Evolutionary conservation across 257 asterid genomes (phyloP).

Genomic region (Capsicum baccatum): DNA sequence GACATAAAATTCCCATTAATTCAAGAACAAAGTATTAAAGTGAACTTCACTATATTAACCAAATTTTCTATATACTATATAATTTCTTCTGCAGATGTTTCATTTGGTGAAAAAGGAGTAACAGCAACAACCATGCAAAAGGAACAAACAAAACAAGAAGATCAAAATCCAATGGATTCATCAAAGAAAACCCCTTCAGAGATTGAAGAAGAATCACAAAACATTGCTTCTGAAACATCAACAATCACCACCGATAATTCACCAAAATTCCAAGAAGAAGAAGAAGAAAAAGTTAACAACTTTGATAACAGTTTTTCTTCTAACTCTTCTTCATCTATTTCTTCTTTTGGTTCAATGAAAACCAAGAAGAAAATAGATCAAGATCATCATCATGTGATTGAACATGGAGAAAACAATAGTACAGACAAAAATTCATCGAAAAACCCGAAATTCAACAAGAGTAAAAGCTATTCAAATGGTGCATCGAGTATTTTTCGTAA

Average conservation of each 20-base stretch:
- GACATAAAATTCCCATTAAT: not conserved
- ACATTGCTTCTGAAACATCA: conserved; percentile 45
- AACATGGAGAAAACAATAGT: conserved; percentile 21
- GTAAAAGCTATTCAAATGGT: conserved; percentile 50
- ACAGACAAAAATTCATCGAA: not conserved
- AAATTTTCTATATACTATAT: not conserved
- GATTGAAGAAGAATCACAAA: conserved; percentile 67
- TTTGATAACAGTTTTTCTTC: conserved; percentile 31
- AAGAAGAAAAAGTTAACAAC: conserved; percentile 32
- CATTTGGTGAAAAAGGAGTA: conserved; percentile 36
- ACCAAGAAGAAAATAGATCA: conserved; percentile 45
- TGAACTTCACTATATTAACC: not conserved
- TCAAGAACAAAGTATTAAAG: not conserved
- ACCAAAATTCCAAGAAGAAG: conserved; percentile 47
- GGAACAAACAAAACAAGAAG: conserved; percentile 42
- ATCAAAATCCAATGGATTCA: conserved; percentile 36
- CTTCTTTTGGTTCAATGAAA: conserved; percentile 13
- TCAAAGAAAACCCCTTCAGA: conserved; percentile 53
- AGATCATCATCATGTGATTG: not conserved
- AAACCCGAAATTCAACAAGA: conserved; percentile 40
- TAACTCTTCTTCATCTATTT: conserved; percentile 19
- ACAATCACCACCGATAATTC: conserved; percentile 65
- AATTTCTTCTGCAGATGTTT: conserved; percentile 28
- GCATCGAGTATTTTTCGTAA: conserved; percentile 57
- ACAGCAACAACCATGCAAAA: conserved; percentile 35